A percentile compares a stretch with the other conserved stretches of the same genome.
Conservation (phyloP, 352 stramenopile species). For the Phytophthora pinifolia region DNA sequence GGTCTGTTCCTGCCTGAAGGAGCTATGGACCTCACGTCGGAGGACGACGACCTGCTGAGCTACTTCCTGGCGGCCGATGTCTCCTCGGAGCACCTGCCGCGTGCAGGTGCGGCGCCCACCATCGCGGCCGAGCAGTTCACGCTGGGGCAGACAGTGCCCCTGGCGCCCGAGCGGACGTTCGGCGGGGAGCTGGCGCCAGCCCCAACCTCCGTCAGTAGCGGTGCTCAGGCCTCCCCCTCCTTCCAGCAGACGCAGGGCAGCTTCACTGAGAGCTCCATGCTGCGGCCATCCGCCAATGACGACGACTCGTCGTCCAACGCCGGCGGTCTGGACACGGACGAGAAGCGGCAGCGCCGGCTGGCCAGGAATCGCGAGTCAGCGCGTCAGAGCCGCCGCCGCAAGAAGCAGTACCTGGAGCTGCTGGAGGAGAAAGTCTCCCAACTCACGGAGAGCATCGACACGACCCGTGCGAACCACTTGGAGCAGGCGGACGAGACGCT, state of each 20-base stretch:
- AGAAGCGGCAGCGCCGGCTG: slow-evolving; percentile 76
- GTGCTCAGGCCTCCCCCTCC: slow-evolving; percentile 14
- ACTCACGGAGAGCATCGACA: slow-evolving; percentile 86
- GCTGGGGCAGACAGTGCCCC: slow-evolving; percentile 29
- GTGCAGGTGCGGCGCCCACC: slow-evolving; percentile 10
- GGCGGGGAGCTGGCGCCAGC: slow-evolving; percentile 14
- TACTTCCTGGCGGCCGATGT: slow-evolving; percentile 87
- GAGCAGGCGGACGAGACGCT: slow-evolving; percentile 76
- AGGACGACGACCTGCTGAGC: slow-evolving; percentile 87
- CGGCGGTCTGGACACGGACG: slow-evolving; percentile 56
- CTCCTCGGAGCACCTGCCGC: slow-evolving; percentile 50
- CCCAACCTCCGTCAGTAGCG: slow-evolving; percentile 5
- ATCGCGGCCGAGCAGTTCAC: slow-evolving; percentile 34
- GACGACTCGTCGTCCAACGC: slow-evolving; percentile 48
- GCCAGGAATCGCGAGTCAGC: slow-evolving; percentile 88
- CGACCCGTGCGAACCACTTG: slow-evolving; percentile 73
- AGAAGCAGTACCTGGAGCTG: slow-evolving; percentile 90
- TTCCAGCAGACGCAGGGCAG: slow-evolving; percentile 53
- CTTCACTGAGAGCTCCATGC: slow-evolving; percentile 64
- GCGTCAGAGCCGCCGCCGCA: slow-evolving; percentile 83
- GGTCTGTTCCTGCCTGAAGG: slow-evolving; percentile 15
- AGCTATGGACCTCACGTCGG: slow-evolving; percentile 77
- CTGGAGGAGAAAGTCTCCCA: slow-evolving; percentile 89
- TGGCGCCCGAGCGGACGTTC: slow-evolving; percentile 38
- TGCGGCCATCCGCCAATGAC: slow-evolving; percentile 49